phyloP scores from a whole-genome alignment of 192 early-diverging fungal species.

The Coemansia sp. region DNA sequence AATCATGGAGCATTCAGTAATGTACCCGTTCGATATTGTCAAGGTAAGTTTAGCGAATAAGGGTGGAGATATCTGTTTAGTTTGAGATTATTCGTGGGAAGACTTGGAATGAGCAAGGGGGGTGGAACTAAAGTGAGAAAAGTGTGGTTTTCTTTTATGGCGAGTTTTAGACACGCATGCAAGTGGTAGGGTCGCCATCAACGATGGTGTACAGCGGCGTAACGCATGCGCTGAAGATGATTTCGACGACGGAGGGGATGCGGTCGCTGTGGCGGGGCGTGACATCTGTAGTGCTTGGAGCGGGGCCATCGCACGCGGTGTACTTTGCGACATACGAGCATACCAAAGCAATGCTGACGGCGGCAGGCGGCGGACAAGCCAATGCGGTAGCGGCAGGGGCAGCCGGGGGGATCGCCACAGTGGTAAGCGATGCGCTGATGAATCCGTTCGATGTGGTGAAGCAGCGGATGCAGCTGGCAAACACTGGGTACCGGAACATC shows the following conservation, averaged over 20 bases:
- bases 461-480: constrained; percentile 90
- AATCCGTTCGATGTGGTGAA: constrained; percentile 99
- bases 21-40: constrained; percentile 92
- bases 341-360: constrained; percentile 76
- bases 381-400: constrained; percentile 67
- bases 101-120: background rate
- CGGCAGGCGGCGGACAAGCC: constrained; percentile 41
- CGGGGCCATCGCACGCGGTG: constrained; percentile 93
- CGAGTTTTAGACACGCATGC: constrained; percentile 84
- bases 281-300: constrained; percentile 86
- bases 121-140: background rate
- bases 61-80: background rate
- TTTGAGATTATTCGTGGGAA: no score
- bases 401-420: constrained; percentile 86
- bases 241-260: constrained; percentile 73
- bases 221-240: constrained; percentile 64
- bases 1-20: constrained; percentile 93
- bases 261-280: constrained; percentile 91
- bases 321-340: constrained; percentile 95
- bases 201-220: constrained; percentile 71
- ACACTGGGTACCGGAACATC: constrained; percentile 69
- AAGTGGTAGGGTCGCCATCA: constrained; percentile 71
- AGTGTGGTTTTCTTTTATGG: no score
- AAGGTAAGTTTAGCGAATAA: constrained; percentile 63
- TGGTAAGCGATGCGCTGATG: constrained; percentile 86